Base-by-base conservation (phyloP, 257 asterid genomes). In the Petunia axillaris region DNA sequence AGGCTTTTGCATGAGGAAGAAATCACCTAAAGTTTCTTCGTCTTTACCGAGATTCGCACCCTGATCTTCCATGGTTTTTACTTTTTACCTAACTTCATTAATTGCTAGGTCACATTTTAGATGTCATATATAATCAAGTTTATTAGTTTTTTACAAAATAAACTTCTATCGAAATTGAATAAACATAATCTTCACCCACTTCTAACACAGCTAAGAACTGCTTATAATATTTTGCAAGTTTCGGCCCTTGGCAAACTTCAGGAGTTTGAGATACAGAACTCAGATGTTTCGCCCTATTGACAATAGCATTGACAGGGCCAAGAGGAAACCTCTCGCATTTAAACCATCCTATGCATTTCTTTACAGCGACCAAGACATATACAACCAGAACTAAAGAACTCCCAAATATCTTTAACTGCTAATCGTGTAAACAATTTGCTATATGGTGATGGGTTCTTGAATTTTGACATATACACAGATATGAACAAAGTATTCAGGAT, bases 401-500 rank as follows among this genome's bases (percentile, higher is more conserved):
- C 62, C 13, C 38, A 41, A 25, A 46, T 54, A 46, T 46, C 50
- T 75, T 66, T 11, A 3, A 53, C 6, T 35, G 11, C 3, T 71
- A 11, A 48, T 71, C 57, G 43, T 48, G 11, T 73, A n/a, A 25
- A n/a, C 73, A 25, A 62, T 60, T 79, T 48, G 80, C 85, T 83
- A 86, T 70, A 85, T 60, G 71, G 85, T 67, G 81, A 84, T 75
- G 75, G 93, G 87, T 75, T 88, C 85, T 55, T 43, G 60, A 83
- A 87, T 84, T 88, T 93, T 90, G 84, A 94, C 83, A 78, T 90
- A 91, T 66, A 90, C 89, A 89, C 95, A 91, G n/a, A 96, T 89
- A 89, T 96, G 99, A 84, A 96, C 94, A 85, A 88, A 93, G 83
- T 96, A 90, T 53, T 96, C 99, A 2, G 99, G 98, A 85, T 94